A percentile compares a stretch with the other conserved stretches of the same genome.
Conservation (phyloP, 148 eudicot genomes). For the Talinum fruticosum region DNA sequence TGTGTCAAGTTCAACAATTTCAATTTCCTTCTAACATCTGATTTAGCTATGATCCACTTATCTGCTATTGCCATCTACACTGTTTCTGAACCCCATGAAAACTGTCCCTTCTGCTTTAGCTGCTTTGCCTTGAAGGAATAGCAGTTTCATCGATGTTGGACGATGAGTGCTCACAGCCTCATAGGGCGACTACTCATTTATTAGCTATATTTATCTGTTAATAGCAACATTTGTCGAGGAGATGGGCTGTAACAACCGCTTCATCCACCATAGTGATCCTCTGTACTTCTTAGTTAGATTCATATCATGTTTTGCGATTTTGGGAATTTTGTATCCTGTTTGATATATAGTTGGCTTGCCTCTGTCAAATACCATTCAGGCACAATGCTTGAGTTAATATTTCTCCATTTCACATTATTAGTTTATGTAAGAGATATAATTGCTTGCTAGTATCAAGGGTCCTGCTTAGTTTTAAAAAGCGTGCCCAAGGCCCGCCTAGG, state of each 20-base stretch:
- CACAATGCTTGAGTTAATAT: not conserved
- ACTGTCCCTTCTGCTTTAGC: not conserved
- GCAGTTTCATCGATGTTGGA: not conserved
- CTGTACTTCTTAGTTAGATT: not conserved
- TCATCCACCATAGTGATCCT: not conserved
- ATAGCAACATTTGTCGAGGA: not conserved
- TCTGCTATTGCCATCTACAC: not conserved
- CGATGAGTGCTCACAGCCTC: not conserved
- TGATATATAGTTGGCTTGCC: not conserved
- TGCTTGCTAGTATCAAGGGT: too few species aligned
- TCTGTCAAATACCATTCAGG: not conserved
- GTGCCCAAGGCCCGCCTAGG: too few species aligned
- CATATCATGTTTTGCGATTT: not conserved
- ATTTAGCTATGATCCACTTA: not conserved
- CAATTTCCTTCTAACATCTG: not conserved
- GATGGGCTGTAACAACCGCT: not conserved
- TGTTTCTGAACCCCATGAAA: not conserved
- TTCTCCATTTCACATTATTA: not conserved
- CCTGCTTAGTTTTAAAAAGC: too few species aligned
- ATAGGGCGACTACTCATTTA: not conserved
- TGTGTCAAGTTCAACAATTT: not conserved
- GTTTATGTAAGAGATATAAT: not conserved
- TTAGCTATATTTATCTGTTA: not conserved
- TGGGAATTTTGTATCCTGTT: not conserved
- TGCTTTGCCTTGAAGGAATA: not conserved